Evolutionary conservation across 192 early-diverging fungal genomes (phyloP), one percentile per base, ranked within the genome.

Genomic region (Gryganskiella cystojenkinii): DNA sequence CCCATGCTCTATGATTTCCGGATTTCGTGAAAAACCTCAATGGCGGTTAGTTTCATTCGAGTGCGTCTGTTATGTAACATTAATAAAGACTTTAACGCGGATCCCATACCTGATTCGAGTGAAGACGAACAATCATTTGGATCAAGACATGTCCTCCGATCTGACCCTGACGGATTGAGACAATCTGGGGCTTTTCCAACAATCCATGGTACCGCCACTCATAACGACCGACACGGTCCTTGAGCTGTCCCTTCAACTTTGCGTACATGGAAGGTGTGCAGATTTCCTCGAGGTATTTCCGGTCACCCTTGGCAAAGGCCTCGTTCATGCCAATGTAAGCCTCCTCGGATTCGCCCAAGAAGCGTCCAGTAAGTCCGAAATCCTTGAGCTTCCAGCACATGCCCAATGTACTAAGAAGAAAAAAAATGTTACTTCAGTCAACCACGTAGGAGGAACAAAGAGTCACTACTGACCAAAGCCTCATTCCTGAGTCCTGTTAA

Each of bases 321-420:
- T 90, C 87, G 57, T 92, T 92, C 90, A 92, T 90, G 54, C 75
- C 69, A 33, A 83, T 83, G 66, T 90, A 90, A 22, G 88, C 82
- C 27, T 82, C 83, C 59, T 92, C 89, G 0, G 89, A 90, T 46
- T 85, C 70, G 10, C 59, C 56, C 49, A 86, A 82, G 78, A 92
- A 92, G 33, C 83, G 76, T 25, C 52, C 72, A 49, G 84, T 84
- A 50, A 86, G 82, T 83, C 90, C 85, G 62, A 81, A 87, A 45
- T 84, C 72, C 55, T 83, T 84, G 17, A 83, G 72, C 56, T 83
- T 81, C 63, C 84, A 84, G 52, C 82, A 80, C 57, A 87, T 78
- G 40, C 83, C 85, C 47, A 87, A 55, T 45, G 83, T 87, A 34
- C 64, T 72, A 59, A 5, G 30, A 4, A 30, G 31, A 42, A 5